Percentiles rank a stretch among this genome's conserved stretches.
Conservation (phyloP, 2,329 filamentous ascomycete genomes). For the Escovopsis sp. region DNA sequence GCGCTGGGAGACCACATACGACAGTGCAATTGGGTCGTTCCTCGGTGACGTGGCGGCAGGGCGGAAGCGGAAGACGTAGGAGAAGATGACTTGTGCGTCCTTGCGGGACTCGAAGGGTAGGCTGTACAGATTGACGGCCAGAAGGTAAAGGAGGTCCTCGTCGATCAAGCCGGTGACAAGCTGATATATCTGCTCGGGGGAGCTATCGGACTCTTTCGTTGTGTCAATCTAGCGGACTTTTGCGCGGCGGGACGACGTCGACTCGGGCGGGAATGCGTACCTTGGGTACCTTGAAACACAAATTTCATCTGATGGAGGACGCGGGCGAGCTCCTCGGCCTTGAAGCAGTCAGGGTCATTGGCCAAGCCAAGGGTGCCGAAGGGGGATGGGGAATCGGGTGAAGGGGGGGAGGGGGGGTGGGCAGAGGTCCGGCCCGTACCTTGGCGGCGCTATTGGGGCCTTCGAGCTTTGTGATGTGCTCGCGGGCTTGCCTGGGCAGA, state of each 20-base stretch:
- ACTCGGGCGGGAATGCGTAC: conserved; percentile 28
- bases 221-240: conserved; percentile 3
- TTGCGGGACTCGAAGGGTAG: conserved; percentile 94
- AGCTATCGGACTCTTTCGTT: conserved; percentile 60
- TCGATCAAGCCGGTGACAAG: conserved; percentile 73
- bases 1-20: conserved; percentile 73
- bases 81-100: conserved; percentile 90
- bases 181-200: conserved; percentile 74
- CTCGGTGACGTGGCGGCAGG: conserved; percentile 50
- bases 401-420: no score
- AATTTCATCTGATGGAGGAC: conserved; percentile 84
- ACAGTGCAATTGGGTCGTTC: conserved; percentile 68
- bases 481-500: conserved; percentile 39
- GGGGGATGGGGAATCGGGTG: not conserved
- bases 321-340: conserved; percentile 80
- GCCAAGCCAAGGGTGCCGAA: not conserved
- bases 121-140: conserved; percentile 68
- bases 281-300: conserved; percentile 82
- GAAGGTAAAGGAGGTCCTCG: conserved; percentile 73
- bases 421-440: no score
- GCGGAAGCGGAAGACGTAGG: conserved; percentile 83
- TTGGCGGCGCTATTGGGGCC: conserved; percentile 31
- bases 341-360: conserved; percentile 5
- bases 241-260: not conserved
- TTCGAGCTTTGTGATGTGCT: conserved; percentile 37